A percentile compares a stretch with the other conserved stretches of the same genome.
phyloP scores from a whole-genome alignment of 768 basidiomycete genomes.

The Boletus coccyginus region DNA sequence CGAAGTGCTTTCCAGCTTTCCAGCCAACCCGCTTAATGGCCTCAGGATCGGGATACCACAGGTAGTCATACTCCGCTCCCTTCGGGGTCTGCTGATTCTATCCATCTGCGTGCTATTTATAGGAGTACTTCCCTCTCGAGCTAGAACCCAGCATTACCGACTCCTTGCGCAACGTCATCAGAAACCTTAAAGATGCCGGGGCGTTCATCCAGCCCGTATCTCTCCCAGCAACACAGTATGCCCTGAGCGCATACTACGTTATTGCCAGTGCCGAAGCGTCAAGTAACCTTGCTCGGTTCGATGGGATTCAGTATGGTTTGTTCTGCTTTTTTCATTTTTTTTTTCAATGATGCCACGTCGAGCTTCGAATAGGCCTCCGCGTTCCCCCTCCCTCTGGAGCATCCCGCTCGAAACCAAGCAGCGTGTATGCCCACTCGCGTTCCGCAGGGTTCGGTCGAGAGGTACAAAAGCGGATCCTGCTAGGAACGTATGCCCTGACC shows the following conservation, averaged over 20 bases:
- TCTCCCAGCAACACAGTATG: constrained; percentile 65
- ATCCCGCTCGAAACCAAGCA: constrained; percentile 47
- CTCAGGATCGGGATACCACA: constrained; percentile 76
- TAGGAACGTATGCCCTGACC: constrained; percentile 89
- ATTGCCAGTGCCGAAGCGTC: constrained; percentile 92
- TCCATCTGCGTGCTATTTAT: neutral
- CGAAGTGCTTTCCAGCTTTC: neutral
- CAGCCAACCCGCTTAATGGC: constrained; percentile 38
- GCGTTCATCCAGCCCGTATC: constrained; percentile 71
- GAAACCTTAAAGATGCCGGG: constrained; percentile 45
- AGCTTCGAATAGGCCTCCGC: constrained; percentile 44
- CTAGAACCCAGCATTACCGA: constrained; percentile 45
- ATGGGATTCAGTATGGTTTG: constrained; percentile 84
- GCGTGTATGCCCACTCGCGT: constrained; percentile 65
- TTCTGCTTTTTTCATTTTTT: neutral
- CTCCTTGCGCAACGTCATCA: constrained; percentile 46
- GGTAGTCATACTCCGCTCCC: constrained; percentile 35
- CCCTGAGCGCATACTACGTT: constrained; percentile 94
- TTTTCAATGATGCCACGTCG: neutral
- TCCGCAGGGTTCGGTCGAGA: constrained; percentile 76
- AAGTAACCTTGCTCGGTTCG: constrained; percentile 87
- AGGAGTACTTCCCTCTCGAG: constrained; percentile 83
- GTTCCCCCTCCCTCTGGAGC: constrained; percentile 40
- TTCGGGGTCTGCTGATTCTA: neutral
- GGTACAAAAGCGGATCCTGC: constrained; percentile 80